Evolutionary conservation across 345 rosid genomes (phyloP).

Genomic region (Sonneratia caseolaris): DNA sequence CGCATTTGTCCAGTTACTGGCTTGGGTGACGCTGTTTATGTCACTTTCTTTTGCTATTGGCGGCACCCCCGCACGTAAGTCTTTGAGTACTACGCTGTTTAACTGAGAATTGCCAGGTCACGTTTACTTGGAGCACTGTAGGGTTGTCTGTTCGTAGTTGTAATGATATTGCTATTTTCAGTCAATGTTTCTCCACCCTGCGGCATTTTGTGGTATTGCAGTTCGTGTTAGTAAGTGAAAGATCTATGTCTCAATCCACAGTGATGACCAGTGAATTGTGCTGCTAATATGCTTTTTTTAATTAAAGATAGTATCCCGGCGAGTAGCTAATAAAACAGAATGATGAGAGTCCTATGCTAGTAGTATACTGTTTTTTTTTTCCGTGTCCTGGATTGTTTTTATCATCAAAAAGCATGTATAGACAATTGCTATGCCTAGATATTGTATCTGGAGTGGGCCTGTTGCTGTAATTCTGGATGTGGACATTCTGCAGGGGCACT

Average conservation of each 20-base stretch:
- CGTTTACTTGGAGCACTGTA: neutral
- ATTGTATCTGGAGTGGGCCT: slow-evolving; percentile 3
- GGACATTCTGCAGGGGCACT: slow-evolving; percentile 47
- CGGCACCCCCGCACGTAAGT: slow-evolving; percentile 56
- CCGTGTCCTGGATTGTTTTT: neutral
- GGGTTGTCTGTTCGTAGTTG: neutral
- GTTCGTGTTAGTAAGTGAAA: neutral
- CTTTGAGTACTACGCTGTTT: neutral
- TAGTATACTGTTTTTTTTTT: neutral
- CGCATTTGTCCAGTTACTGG: slow-evolving; percentile 32
- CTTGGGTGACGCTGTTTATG: slow-evolving; percentile 40
- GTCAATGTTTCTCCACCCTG: neutral
- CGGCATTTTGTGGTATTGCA: neutral
- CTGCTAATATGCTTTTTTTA: neutral
- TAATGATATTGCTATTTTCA: neutral
- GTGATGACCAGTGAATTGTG: neutral
- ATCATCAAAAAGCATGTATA: neutral
- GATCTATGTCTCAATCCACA: neutral
- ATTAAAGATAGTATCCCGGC: neutral
- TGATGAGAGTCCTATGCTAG: neutral
- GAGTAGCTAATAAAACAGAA: neutral
- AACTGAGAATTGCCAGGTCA: neutral
- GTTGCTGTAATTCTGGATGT: slow-evolving; percentile 5
- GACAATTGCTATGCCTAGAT: neutral
- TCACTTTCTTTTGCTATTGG: slow-evolving; percentile 53